Evolutionary conservation across 2,329 filamentous ascomycete genomes (phyloP).

Genomic region (Macroventuria anomochaeta): DNA sequence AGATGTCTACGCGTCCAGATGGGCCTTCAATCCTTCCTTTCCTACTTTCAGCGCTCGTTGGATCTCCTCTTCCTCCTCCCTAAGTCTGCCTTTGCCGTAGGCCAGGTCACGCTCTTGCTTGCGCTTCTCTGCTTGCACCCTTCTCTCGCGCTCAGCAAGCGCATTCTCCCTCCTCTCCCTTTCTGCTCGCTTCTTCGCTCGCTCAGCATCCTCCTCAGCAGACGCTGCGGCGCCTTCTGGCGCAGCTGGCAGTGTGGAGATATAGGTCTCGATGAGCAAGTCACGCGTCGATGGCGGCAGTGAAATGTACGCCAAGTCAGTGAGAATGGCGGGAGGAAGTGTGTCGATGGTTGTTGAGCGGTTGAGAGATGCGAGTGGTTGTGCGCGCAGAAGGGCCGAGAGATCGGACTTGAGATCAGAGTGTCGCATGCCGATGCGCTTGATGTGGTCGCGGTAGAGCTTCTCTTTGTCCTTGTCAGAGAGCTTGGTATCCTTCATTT

Average conservation of each 20-base stretch:
- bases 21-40: constrained; percentile 69
- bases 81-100: constrained; percentile 65
- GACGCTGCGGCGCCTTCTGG: constrained; percentile 54
- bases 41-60: constrained; percentile 72
- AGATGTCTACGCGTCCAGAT: constrained; percentile 55
- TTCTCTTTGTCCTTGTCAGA: constrained; percentile 76
- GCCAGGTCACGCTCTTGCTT: constrained; percentile 65
- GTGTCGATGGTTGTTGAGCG: constrained; percentile 62
- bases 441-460: constrained; percentile 76
- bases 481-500: constrained; percentile 74
- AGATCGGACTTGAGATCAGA: constrained; percentile 74
- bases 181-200: constrained; percentile 46
- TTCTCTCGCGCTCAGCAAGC: constrained; percentile 67
- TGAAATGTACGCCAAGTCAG: constrained; percentile 73
- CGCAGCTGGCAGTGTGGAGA: constrained; percentile 67
- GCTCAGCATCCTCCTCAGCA: constrained; percentile 61
- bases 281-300: constrained; percentile 68
- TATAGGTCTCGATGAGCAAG: constrained; percentile 69
- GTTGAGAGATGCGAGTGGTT: constrained; percentile 66
- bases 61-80: constrained; percentile 72
- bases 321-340: constrained; percentile 68
- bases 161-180: constrained; percentile 66
- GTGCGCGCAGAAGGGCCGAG: constrained; percentile 66
- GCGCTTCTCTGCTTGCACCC: constrained; percentile 68
- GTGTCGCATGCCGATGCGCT: constrained; percentile 68